These are phyloP conservation scores for Fusarium veterinarium DNA, from an alignment of 2,329 filamentous ascomycete genomes.

Conservation along the genomic window DNA sequence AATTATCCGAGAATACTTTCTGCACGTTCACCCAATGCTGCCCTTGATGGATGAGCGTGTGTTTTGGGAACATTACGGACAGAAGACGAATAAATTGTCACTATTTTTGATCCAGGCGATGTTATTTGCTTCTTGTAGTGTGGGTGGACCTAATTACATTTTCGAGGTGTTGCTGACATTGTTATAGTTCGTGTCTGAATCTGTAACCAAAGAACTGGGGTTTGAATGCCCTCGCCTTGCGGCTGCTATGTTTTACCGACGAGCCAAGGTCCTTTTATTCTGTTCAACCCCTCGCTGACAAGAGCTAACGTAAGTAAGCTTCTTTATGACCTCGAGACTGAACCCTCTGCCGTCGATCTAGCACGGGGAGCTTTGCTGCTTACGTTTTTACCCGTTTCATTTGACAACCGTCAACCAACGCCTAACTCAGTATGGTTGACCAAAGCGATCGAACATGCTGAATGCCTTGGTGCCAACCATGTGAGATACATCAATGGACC, in stretches of 20 bases:
- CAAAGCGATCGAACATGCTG: background rate
- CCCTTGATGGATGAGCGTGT: background rate
- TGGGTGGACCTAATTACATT: background rate
- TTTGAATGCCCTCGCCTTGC: background rate
- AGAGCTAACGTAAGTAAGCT: background rate
- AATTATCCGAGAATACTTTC: background rate
- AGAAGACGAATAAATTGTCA: background rate
- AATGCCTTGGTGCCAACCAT: background rate
- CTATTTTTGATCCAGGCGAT: background rate
- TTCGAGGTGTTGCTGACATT: background rate
- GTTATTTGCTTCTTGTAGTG: background rate
- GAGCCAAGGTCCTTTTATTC: background rate
- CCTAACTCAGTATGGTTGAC: background rate
- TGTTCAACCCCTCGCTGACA: rapidly evolving
- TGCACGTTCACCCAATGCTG: background rate
- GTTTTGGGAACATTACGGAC: background rate
- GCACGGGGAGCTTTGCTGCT: background rate
- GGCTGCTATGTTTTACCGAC: background rate
- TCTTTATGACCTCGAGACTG: background rate
- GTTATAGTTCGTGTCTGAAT: background rate
- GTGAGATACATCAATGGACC: rapidly evolving
- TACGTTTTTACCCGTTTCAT: background rate
- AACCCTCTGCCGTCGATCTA: background rate
- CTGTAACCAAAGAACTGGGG: background rate
- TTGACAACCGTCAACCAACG: background rate